Percentiles rank a stretch among this genome's conserved stretches.
Conservation (phyloP, 1,139 yeast species). For the Yamadazyma taylorii region DNA sequence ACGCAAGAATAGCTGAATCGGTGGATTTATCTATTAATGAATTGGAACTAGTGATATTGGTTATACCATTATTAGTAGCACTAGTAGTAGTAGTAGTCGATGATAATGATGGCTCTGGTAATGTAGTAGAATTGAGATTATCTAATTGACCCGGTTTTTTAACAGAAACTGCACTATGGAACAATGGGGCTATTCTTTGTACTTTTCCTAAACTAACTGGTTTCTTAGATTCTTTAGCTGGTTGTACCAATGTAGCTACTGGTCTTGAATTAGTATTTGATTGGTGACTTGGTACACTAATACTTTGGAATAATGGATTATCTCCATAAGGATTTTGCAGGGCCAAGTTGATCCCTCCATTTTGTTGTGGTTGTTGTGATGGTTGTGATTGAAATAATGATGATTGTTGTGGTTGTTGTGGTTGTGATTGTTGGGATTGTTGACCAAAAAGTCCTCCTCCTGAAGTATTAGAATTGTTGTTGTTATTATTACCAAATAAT, state of each 20-base stretch:
- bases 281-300: conserved; percentile 26
- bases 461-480: conserved; percentile 16
- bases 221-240: conserved; percentile 47
- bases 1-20: conserved; percentile 66
- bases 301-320: conserved; percentile 60
- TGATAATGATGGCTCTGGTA: conserved; percentile 12
- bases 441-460: conserved; percentile 30
- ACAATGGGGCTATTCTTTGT: conserved; percentile 58
- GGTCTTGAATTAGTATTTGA: conserved; percentile 33
- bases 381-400: conserved; percentile 22
- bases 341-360: conserved; percentile 39
- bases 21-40: conserved; percentile 36
- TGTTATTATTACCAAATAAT: conserved; percentile 28
- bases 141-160: conserved; percentile 8
- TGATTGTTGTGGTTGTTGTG: conserved; percentile 32
- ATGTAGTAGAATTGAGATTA: neutral
- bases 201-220: conserved; percentile 60
- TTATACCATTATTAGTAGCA: too few species aligned
- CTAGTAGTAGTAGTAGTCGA: conserved; percentile 2
- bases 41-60: too few species aligned
- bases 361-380: conserved; percentile 24
- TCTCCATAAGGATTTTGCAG: conserved; percentile 73
- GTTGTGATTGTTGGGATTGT: conserved; percentile 17
- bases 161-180: conserved; percentile 18
- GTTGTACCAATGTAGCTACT: conserved; percentile 49